Conservation (phyloP, 192 early-diverging fungal genomes). For the Coemansia sp. region DNA sequence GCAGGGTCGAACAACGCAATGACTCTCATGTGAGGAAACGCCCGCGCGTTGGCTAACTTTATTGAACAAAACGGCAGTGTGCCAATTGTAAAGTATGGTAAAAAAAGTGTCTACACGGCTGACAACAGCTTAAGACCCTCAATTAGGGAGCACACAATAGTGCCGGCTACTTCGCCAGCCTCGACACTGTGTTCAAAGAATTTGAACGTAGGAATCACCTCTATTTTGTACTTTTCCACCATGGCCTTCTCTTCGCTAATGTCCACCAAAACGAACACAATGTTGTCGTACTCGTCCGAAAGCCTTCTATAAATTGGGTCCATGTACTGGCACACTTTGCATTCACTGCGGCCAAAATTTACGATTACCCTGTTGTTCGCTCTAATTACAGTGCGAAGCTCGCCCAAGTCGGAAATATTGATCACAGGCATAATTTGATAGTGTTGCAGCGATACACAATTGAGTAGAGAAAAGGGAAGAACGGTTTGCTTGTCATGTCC, state of each 20-base stretch:
- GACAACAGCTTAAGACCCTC: background rate
- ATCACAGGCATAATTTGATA: background rate
- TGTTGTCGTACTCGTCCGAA: slow-evolving; percentile 51
- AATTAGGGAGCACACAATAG: background rate
- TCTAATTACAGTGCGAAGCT: background rate
- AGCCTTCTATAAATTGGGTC: slow-evolving; percentile 65
- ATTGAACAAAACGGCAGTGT: background rate
- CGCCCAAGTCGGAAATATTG: background rate
- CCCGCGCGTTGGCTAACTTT: background rate
- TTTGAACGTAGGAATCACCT: slow-evolving; percentile 79
- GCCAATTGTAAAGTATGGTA: background rate
- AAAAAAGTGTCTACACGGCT: background rate
- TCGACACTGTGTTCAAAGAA: slow-evolving; percentile 51
- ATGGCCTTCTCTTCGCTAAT: slow-evolving; percentile 62
- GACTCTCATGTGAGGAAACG: background rate
- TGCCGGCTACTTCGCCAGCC: background rate
- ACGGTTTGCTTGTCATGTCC: background rate
- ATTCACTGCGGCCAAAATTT: slow-evolving; percentile 78
- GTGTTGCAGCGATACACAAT: background rate
- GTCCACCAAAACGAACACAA: slow-evolving; percentile 79
- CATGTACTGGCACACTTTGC: slow-evolving; percentile 79
- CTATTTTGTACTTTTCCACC: slow-evolving; percentile 48
- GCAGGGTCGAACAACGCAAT: background rate
- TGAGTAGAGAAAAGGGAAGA: background rate
- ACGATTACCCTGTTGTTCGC: slow-evolving; percentile 57